Conservation (phyloP, 345 rosid genomes). For the Geranium rotundifolium region DNA sequence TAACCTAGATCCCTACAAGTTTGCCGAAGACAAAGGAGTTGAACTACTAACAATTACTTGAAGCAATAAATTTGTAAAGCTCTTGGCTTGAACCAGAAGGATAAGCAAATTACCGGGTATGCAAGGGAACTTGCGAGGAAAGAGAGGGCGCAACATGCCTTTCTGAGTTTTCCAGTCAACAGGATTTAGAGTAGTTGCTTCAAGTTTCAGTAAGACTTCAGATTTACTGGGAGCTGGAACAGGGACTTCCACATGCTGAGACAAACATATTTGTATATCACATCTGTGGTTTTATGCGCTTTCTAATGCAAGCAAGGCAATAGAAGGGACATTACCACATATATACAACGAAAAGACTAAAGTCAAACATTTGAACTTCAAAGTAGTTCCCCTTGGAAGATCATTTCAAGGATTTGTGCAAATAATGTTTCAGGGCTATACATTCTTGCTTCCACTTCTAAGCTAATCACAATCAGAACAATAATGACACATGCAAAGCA, state of each 20-base stretch:
- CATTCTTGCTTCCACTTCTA: no score
- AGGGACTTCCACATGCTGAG: slow-evolving; percentile 12
- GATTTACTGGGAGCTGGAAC: slow-evolving; percentile 8
- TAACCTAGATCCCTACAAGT: not conserved
- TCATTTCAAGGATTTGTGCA: no score
- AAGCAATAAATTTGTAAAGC: not conserved
- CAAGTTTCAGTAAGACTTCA: slow-evolving; percentile 12
- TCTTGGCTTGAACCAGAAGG: not conserved
- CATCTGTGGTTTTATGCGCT: not conserved
- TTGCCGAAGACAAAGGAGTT: not conserved
- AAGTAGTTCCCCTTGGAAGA: no score
- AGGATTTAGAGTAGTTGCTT: slow-evolving; percentile 13
- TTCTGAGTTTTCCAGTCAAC: slow-evolving; percentile 18
- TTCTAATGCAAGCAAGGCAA: not conserved
- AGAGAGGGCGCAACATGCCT: slow-evolving; percentile 10
- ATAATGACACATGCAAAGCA: no score
- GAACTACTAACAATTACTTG: not conserved
- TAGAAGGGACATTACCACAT: not conserved
- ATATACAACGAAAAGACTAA: no score
- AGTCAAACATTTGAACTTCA: no score
- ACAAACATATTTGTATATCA: not conserved
- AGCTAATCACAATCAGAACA: no score
- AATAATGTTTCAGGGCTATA: no score
- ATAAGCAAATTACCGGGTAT: slow-evolving; percentile 11
- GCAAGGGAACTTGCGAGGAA: slow-evolving; percentile 20